Base-by-base conservation (phyloP, 73 alveolate genomes). In the Paramecium octaurelia region DNA sequence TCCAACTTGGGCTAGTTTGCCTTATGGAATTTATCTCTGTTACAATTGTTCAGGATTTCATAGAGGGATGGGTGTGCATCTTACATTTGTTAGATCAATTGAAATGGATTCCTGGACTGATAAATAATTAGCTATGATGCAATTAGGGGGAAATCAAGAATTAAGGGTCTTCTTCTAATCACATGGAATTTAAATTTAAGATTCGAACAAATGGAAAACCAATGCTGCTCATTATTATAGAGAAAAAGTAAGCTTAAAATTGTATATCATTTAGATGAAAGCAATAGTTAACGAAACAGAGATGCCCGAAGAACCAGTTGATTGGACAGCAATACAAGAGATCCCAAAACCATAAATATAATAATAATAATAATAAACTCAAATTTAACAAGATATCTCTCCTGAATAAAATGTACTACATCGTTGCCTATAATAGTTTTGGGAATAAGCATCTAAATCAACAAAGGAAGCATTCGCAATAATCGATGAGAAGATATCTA, bases 41-140 rank as follows among this genome's bases (percentile, higher is more conserved):
- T 27, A 64, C 27, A 64, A 64, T 34, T 27, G 48, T 64, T 95
- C 99, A 12, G 99, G 98, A 16, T 89, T 94, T 9, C 99, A 98
- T 92, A 93, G 99, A 83, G 96, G 96, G 18, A 92, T 93, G 76
- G 96, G 98, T 6, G 97, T 95, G 14, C 96, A 98, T 68, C 80
- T 85, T 46, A 94, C 98, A 90, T 95, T 95, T 86, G 96, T 98
- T 11, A 92, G 97, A 87, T 97, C 99, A 14, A 86, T 97, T 21
- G 94, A 95, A 50, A 95, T 97, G 94, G 99, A 98, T 58, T 95
- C 97, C 31, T 97, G 99, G 99, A 95, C 95, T 59, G 97, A 95
- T 31, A 64, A 64, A 34, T 64, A 64, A 64, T 64, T 64, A 48
- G 84, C 48, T 34, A 64, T 21, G 48, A 64, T 64, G 84, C 84